Percentiles rank a stretch among this genome's conserved stretches.
phyloP scores from a whole-genome alignment of 805 yeast species.

The Wickerhamiella alocasiicola region DNA sequence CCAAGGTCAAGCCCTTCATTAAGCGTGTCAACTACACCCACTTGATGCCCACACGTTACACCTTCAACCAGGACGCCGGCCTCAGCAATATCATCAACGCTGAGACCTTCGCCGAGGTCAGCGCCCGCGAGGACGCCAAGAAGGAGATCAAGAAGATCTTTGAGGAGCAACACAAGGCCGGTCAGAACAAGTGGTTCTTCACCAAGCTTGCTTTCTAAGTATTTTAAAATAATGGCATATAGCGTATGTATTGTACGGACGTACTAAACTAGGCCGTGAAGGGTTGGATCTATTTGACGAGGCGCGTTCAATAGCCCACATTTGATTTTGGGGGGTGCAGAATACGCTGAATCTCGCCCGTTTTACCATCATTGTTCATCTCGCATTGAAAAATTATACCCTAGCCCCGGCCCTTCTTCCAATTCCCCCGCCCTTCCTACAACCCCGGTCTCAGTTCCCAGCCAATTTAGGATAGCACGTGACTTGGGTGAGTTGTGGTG shows the following conservation, averaged over 20 bases:
- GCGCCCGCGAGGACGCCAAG: constrained; percentile 98
- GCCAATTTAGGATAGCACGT: no score
- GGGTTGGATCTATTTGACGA: no score
- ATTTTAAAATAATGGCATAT: constrained; percentile 16
- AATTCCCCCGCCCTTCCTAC: no score
- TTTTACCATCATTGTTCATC: no score
- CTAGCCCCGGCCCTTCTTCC: no score
- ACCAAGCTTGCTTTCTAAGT: constrained; percentile 84
- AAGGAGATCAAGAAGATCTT: constrained; percentile 97
- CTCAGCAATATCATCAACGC: constrained; percentile 84
- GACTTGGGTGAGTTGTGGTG: no score
- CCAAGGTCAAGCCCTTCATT: constrained; percentile 97
- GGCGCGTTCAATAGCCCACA: no score
- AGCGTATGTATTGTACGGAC: not conserved
- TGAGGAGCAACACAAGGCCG: constrained; percentile 97
- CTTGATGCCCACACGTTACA: constrained; percentile 99
- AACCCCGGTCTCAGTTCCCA: no score
- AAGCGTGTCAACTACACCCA: constrained; percentile 99
- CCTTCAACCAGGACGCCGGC: constrained; percentile 90
- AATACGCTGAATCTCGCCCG: no score
- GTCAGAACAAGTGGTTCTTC: constrained; percentile 99
- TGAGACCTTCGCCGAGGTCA: constrained; percentile 93
- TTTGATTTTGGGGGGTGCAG: no score
- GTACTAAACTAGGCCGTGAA: no score
- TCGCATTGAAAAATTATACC: no score